phyloP scores from a whole-genome alignment of 2,329 filamentous ascomycete genomes.

The Aspergillus brasiliensis region DNA sequence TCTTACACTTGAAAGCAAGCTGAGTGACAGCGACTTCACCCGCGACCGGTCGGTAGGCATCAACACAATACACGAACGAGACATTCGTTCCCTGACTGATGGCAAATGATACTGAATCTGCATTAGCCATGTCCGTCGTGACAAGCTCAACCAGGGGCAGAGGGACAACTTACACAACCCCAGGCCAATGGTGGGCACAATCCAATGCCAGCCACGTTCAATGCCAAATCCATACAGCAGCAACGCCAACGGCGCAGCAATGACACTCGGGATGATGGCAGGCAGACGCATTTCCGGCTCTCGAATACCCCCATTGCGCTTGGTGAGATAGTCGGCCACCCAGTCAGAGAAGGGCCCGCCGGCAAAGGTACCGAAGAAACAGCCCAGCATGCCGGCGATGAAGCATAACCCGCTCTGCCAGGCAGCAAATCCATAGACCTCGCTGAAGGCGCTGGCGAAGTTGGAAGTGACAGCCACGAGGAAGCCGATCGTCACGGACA shows the following conservation, averaged over 20 bases:
- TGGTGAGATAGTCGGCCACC: constrained; percentile 41
- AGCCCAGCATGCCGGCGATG: constrained; percentile 41
- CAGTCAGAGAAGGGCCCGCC: constrained; percentile 47
- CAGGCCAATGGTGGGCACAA: constrained; percentile 58
- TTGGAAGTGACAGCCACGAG: constrained; percentile 29
- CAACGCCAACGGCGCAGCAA: neutral
- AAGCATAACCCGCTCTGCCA: constrained; percentile 54
- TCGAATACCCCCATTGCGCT: constrained; percentile 41
- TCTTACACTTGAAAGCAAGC: constrained; percentile 54
- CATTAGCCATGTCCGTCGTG: neutral
- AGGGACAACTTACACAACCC: constrained; percentile 24
- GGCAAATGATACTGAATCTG: constrained; percentile 43
- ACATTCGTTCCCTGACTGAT: constrained; percentile 60
- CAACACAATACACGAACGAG: constrained; percentile 60
- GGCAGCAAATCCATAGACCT: constrained; percentile 30
- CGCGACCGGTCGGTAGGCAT: constrained; percentile 59
- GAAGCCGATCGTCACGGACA: constrained; percentile 30
- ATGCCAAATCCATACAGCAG: constrained; percentile 5
- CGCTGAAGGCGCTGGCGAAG: constrained; percentile 19
- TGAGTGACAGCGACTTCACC: constrained; percentile 59
- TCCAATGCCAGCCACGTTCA: constrained; percentile 34
- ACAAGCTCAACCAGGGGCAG: neutral
- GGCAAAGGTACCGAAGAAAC: constrained; percentile 44
- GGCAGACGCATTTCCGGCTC: constrained; percentile 44
- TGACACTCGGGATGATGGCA: constrained; percentile 19